Conservation (phyloP, 371 early-diverging fungal genomes). For the Rhizopus delemar region DNA sequence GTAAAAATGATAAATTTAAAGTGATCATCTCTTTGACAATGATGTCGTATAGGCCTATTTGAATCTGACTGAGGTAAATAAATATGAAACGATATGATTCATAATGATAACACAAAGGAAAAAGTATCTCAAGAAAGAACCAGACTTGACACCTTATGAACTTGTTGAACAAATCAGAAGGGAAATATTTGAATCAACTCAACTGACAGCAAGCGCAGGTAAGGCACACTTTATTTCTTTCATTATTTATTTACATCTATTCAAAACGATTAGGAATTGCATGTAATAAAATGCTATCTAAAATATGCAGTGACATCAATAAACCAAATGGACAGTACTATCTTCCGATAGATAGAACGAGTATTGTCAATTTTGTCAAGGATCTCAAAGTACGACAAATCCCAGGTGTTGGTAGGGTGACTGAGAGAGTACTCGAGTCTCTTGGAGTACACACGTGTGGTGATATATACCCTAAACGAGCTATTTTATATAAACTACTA, state of each 20-base stretch:
- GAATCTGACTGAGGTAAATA: slow-evolving; percentile 59
- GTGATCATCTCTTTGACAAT: slow-evolving; percentile 2
- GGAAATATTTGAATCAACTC: slow-evolving; percentile 56
- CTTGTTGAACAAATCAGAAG: slow-evolving; percentile 56
- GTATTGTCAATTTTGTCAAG: slow-evolving; percentile 33
- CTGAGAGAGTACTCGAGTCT: slow-evolving; percentile 45
- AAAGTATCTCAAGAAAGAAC: slow-evolving; percentile 35
- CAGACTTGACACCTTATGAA: slow-evolving; percentile 48
- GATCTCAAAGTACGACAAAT: slow-evolving; percentile 38
- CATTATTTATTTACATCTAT: background rate
- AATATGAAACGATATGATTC: background rate
- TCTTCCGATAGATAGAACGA: slow-evolving; percentile 34
- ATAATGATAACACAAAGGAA: background rate
- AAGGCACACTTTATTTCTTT: slow-evolving; percentile 1
- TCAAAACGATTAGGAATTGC: slow-evolving; percentile 45
- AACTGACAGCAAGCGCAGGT: slow-evolving; percentile 67
- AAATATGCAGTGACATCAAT: slow-evolving; percentile 62
- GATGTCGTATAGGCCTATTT: slow-evolving; percentile 50
- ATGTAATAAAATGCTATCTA: slow-evolving; percentile 60
- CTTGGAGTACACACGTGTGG: slow-evolving; percentile 38
- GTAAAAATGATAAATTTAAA: slow-evolving; percentile 18
- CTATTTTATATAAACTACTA: slow-evolving; percentile 43
- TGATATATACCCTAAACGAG: slow-evolving; percentile 42
- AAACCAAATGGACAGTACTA: slow-evolving; percentile 71
- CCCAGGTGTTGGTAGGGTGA: slow-evolving; percentile 52